Evolutionary conservation across 1,139 yeast genomes (phyloP), one percentile per base, ranked within the genome.

Genomic region (Kurtzmaniella quercitrusa): DNA sequence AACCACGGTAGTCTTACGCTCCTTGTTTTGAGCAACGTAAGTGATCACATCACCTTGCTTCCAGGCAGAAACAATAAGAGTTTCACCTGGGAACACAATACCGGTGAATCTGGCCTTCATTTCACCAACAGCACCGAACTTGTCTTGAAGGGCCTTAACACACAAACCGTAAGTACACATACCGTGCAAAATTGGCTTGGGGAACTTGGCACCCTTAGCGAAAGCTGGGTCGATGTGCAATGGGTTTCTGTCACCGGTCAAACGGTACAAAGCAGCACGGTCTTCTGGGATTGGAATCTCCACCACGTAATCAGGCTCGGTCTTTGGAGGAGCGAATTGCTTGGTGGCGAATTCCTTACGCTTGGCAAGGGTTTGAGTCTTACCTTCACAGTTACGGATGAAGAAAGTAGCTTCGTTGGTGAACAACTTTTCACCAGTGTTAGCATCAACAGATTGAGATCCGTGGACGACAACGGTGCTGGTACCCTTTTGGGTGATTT

Each of bases 71-170:
- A 93, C 81, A 58, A 76, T 77, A 63, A 93, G 75, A 27, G 89
- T 85, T 68, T 93, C 98, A 56, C 98, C 98, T n/a, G 98, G 98
- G 80, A 80, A 90, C 38, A 93, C 98, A 58, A 87, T 83, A 57
- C 93, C 93, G 29, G 95, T 79, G 63, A 93, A 93, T 62, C 98
- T 82, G 33, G 81, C 95, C 74, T 93, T 93, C 63, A 90, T 78
- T 71, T 90, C 96, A 59, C 77, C 78, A 66, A 85, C 87, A 40
- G 78, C 74, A 46, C 98, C 98, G 66, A 68, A 93, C 59, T 85
- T 76, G 57, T 90, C 96, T 58, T 77, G 75, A 56, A 93, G 74
- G 14, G 79, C 79, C 66, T 90, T 88, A 37, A 85, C 86, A 42
- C 88, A 70, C 53, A 90, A 79, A 50, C 98, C 98, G 64, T 88